These are phyloP conservation scores for Cnidoscolus chayamansa DNA, from an alignment of 441 rosid genomes.

Conservation along the genomic window DNA sequence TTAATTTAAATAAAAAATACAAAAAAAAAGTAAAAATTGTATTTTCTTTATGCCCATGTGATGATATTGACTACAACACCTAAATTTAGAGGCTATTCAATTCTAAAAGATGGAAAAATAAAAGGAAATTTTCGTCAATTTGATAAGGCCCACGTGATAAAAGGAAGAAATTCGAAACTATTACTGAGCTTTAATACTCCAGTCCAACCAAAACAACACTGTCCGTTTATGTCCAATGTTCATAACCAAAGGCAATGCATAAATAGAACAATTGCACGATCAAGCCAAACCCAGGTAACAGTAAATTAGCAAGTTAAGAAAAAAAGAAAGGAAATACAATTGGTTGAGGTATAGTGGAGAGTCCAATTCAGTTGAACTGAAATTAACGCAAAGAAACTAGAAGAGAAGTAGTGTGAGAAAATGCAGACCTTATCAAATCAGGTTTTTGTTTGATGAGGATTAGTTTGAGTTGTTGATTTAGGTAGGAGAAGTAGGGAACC, in stretches of 20 bases:
- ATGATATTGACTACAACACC: not conserved
- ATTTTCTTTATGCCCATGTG: not conserved
- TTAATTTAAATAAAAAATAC: not conserved
- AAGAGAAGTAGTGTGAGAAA: too few relatives aligned
- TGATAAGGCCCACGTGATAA: slow-evolving; percentile 12
- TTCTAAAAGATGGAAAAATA: not conserved
- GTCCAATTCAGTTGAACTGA: not conserved
- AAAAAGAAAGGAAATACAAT: not conserved
- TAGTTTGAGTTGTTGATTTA: too few relatives aligned
- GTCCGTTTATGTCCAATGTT: slow-evolving; percentile 17
- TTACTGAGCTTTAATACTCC: not conserved
- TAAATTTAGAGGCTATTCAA: not conserved
- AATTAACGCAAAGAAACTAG: too few relatives aligned
- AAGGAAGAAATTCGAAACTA: not conserved
- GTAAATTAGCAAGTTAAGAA: not conserved
- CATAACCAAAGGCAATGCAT: not conserved
- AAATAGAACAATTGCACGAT: not conserved
- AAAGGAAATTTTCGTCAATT: not conserved
- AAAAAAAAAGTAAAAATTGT: not conserved
- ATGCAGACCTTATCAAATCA: too few relatives aligned
- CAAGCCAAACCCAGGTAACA: not conserved
- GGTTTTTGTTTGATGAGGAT: too few relatives aligned
- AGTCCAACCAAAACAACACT: not conserved
- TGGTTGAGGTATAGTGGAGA: not conserved
- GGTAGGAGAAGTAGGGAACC: too few relatives aligned